Conservation (phyloP, 1,139 yeast species). For the Candida sojae region DNA sequence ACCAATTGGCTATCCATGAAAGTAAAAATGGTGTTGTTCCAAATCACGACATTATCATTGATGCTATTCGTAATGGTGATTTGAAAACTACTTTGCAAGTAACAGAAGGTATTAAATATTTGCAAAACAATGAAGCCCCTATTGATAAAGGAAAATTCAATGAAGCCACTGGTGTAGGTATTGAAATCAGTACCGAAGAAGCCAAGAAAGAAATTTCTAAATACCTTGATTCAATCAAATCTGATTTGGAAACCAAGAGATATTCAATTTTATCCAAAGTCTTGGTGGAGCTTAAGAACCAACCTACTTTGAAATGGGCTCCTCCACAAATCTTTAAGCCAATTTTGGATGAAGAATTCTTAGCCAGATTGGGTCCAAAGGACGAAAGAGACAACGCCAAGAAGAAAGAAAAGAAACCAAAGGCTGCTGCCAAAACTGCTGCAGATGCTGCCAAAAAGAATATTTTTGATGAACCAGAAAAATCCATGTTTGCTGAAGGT, state of each 20-base stretch:
- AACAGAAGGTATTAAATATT: constrained; percentile 76
- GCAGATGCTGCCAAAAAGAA: constrained; percentile 22
- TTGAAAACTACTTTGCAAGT: constrained; percentile 72
- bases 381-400: constrained; percentile 90
- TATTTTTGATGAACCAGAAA: constrained; percentile 30
- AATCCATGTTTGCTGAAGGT: constrained; percentile 94
- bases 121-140: constrained; percentile 46
- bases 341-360: constrained; percentile 71
- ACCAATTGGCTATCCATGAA: constrained; percentile 67
- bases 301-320: constrained; percentile 88
- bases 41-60: constrained; percentile 53
- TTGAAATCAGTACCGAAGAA: constrained; percentile 65
- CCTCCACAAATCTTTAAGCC: constrained; percentile 85
- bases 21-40: constrained; percentile 48
- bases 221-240: constrained; percentile 60
- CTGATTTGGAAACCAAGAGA: constrained; percentile 65
- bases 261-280: constrained; percentile 76
- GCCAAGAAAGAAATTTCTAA: constrained; percentile 58
- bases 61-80: constrained; percentile 64
- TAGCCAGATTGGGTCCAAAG: constrained; percentile 82
- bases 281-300: constrained; percentile 72
- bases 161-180: constrained; percentile 77
- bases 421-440: constrained; percentile 18
- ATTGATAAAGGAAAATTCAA: constrained; percentile 52
- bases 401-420: constrained; percentile 73